Conservation (phyloP, 495 filamentous ascomycete genomes). For the Hypoxylon fuscum region DNA sequence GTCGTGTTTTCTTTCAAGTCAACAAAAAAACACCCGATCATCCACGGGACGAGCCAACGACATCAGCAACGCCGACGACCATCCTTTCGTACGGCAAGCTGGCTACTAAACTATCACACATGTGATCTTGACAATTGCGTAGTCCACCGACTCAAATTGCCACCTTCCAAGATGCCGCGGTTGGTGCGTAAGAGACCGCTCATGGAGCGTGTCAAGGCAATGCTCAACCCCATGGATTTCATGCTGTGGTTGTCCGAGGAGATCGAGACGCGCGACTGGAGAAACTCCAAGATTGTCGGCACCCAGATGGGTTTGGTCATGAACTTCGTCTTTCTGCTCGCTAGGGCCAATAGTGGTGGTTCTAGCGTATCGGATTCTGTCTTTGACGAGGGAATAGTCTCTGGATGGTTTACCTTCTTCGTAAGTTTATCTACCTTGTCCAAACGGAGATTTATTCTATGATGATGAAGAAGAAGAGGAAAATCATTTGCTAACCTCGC, state of each 20-base stretch:
- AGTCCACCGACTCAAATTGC: neutral
- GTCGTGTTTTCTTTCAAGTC: conserved; percentile 35
- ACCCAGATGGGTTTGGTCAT: conserved; percentile 74
- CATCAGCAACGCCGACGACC: neutral
- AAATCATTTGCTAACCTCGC: conserved; percentile 5
- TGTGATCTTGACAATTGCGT: conserved; percentile 19
- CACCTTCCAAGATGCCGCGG: conserved; percentile 53
- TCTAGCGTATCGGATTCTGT: conserved; percentile 75
- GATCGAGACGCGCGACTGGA: conserved; percentile 87
- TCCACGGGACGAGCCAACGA: conserved; percentile 6
- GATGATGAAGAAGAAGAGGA: too few relatives aligned
- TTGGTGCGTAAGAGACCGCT: conserved; percentile 83
- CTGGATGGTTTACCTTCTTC: conserved; percentile 76
- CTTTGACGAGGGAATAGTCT: conserved; percentile 73
- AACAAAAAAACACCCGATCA: conserved; percentile 15
- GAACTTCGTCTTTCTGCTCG: conserved; percentile 83
- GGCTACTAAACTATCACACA: conserved; percentile 3
- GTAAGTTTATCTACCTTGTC: conserved; percentile 62
- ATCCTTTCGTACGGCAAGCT: conserved; percentile 18
- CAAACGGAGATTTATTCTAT: neutral
- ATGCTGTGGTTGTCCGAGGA: conserved; percentile 89
- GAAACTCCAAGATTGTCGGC: conserved; percentile 83
- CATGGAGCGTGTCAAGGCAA: conserved; percentile 75
- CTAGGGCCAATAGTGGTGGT: conserved; percentile 71
- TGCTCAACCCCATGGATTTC: conserved; percentile 88